Evolutionary conservation across 192 early-diverging fungal species (phyloP).

Genomic region (Entophlyctis helioformis): DNA sequence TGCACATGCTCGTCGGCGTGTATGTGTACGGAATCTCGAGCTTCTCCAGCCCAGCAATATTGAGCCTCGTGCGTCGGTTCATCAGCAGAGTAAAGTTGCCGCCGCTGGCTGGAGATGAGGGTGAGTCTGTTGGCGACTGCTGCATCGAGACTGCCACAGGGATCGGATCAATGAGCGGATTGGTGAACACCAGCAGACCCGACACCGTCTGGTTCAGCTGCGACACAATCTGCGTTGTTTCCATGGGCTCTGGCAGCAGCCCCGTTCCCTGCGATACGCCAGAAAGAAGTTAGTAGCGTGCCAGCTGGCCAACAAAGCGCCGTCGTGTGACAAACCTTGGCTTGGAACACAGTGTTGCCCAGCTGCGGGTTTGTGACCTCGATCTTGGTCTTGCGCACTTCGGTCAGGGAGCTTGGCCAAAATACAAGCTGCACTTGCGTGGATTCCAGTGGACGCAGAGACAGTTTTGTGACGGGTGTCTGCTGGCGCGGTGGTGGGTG

Average conservation of each 20-base stretch:
- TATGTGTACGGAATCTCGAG: conserved; percentile 33
- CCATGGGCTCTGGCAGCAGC: conserved; percentile 23
- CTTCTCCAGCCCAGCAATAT: conserved; percentile 22
- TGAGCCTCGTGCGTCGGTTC: conserved; percentile 8
- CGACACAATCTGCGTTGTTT: conserved; percentile 10
- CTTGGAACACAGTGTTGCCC: conserved; percentile 17
- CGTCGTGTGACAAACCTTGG: conserved; percentile 13
- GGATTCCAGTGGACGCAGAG: conserved; percentile 15
- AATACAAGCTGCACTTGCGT: conserved; percentile 28
- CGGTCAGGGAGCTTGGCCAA: conserved; percentile 35
- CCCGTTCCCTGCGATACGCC: conserved; percentile 18
- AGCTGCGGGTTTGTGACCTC: conserved; percentile 10
- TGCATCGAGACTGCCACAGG: conserved; percentile 18
- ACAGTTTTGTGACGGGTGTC: no score
- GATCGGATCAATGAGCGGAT: conserved; percentile 30
- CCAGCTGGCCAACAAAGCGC: not conserved
- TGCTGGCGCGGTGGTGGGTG: no score
- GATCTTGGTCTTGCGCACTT: conserved; percentile 6
- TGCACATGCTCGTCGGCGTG: conserved; percentile 22
- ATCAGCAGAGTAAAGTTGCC: conserved; percentile 21
- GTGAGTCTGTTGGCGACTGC: not conserved
- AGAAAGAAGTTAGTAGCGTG: not conserved
- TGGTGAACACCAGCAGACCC: conserved; percentile 23
- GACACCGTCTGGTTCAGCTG: conserved; percentile 15
- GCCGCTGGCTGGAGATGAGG: not conserved